A percentile compares a stretch with the other conserved stretches of the same genome.
Conservation (phyloP, 805 yeast genomes). For the Peterozyma toletana region DNA sequence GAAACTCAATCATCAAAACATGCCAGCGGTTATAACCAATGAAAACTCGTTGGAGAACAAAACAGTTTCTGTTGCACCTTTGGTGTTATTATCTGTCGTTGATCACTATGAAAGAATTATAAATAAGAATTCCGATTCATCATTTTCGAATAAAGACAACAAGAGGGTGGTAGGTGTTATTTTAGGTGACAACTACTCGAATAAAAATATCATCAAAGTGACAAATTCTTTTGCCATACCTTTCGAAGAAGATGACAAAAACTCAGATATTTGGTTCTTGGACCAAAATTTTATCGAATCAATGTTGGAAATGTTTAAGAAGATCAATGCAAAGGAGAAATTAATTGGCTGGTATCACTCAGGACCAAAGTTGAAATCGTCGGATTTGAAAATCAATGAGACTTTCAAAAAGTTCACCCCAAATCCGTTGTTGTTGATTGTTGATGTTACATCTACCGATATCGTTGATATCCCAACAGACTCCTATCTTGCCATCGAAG, state of each 20-base stretch:
- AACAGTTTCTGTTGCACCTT: constrained; percentile 87
- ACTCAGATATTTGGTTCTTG: constrained; percentile 90
- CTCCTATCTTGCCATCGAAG: constrained; percentile 90
- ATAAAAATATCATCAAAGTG: constrained; percentile 49
- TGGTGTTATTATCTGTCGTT: constrained; percentile 87
- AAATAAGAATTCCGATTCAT: constrained; percentile 24
- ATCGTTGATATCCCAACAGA: constrained; percentile 90
- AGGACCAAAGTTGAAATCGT: constrained; percentile 85
- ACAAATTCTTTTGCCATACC: constrained; percentile 96
- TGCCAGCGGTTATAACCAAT: constrained; percentile 22
- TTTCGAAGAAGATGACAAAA: constrained; percentile 92
- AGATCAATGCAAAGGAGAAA: constrained; percentile 94
- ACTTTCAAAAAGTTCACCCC: constrained; percentile 75
- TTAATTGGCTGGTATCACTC: constrained; percentile 99
- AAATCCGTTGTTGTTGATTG: constrained; percentile 80
- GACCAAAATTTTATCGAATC: constrained; percentile 95
- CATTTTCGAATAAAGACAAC: constrained; percentile 32
- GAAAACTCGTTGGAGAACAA: constrained; percentile 35
- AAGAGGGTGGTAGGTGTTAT: constrained; percentile 93
- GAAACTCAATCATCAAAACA: background rate
- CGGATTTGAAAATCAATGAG: constrained; percentile 89
- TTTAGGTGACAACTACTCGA: constrained; percentile 66
- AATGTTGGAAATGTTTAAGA: constrained; percentile 97
- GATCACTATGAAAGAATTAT: constrained; percentile 92
- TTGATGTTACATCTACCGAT: constrained; percentile 78